Percentiles rank a stretch among this genome's conserved stretches.
Conservation (phyloP, 768 basidiomycete species). For the Pleurotus cornucopiae region DNA sequence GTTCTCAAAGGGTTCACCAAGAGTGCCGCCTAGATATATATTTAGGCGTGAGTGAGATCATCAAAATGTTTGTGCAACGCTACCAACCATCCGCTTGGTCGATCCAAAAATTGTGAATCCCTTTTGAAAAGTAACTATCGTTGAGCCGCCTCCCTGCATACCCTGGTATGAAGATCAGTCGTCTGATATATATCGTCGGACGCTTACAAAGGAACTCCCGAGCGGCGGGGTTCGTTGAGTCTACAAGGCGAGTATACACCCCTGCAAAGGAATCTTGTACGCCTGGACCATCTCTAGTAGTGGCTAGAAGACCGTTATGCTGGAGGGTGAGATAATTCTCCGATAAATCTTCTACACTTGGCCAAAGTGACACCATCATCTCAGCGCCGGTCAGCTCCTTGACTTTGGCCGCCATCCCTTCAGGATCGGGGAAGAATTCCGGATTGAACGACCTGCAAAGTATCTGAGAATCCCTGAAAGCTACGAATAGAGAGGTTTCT, state of each 20-base stretch:
- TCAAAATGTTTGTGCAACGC: not conserved
- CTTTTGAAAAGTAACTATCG: slow-evolving; percentile 31
- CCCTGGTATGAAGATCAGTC: not conserved
- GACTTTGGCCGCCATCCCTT: slow-evolving; percentile 27
- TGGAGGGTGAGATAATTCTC: slow-evolving; percentile 28
- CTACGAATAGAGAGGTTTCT: not conserved
- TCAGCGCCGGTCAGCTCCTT: slow-evolving; percentile 31
- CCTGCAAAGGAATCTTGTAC: slow-evolving; percentile 30
- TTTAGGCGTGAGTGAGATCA: not conserved
- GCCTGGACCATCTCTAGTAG: slow-evolving; percentile 30
- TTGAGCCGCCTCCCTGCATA: slow-evolving; percentile 27
- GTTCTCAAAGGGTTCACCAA: slow-evolving; percentile 31
- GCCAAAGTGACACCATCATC: slow-evolving; percentile 36
- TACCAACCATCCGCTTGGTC: slow-evolving; percentile 30
- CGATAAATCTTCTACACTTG: slow-evolving; percentile 32
- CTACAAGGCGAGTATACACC: slow-evolving; percentile 30
- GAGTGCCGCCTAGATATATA: slow-evolving; percentile 22
- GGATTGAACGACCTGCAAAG: slow-evolving; percentile 27
- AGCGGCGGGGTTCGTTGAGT: slow-evolving; percentile 31
- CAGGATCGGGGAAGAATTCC: slow-evolving; percentile 29
- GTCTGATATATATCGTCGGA: not conserved
- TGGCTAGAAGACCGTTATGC: slow-evolving; percentile 25
- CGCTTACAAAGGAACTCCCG: slow-evolving; percentile 29
- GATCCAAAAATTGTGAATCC: slow-evolving; percentile 34
- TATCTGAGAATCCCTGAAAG: not conserved